Percentiles rank a stretch among this genome's conserved stretches.
phyloP scores from a whole-genome alignment of 768 basidiomycete genomes.

The Clitopilus passeckerianus region DNA sequence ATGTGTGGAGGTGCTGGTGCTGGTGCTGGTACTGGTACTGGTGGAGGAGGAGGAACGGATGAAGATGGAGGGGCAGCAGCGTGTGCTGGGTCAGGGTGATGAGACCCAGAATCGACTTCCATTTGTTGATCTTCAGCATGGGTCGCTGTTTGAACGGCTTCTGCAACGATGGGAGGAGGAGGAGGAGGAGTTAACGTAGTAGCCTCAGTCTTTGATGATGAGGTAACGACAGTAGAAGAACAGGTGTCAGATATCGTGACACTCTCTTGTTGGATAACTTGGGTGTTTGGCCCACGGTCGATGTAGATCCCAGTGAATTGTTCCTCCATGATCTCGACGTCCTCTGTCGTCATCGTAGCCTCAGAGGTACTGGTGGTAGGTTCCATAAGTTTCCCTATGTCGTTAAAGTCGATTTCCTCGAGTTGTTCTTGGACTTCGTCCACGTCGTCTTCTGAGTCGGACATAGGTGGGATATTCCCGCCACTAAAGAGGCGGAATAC shows the following conservation, averaged over 20 bases:
- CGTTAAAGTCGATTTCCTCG: conserved; percentile 64
- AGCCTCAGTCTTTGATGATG: neutral
- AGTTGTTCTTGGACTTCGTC: conserved; percentile 27
- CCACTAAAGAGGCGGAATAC: conserved; percentile 61
- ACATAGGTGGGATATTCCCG: conserved; percentile 13
- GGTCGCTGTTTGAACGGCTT: no score
- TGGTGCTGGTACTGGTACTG: no score
- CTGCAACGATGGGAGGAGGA: neutral
- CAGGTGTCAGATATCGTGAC: no score
- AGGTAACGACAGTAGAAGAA: no score
- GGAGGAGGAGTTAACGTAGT: neutral
- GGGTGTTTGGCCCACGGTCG: neutral
- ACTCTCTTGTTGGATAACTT: neutral
- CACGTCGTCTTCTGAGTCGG: conserved; percentile 24
- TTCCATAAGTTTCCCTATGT: conserved; percentile 44
- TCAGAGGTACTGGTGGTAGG: conserved; percentile 15
- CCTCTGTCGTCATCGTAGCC: conserved; percentile 6
- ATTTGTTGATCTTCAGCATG: neutral
- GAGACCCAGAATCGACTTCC: neutral
- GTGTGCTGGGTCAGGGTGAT: neutral
- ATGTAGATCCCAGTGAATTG: conserved; percentile 2
- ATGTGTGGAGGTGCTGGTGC: neutral
- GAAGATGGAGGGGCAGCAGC: neutral
- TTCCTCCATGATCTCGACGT: conserved; percentile 21
- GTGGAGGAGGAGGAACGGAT: neutral